Evolutionary conservation across 1,284 basidiomycete genomes (phyloP), one percentile per base, ranked within the genome.

Genomic region (Puccinia hordei): DNA sequence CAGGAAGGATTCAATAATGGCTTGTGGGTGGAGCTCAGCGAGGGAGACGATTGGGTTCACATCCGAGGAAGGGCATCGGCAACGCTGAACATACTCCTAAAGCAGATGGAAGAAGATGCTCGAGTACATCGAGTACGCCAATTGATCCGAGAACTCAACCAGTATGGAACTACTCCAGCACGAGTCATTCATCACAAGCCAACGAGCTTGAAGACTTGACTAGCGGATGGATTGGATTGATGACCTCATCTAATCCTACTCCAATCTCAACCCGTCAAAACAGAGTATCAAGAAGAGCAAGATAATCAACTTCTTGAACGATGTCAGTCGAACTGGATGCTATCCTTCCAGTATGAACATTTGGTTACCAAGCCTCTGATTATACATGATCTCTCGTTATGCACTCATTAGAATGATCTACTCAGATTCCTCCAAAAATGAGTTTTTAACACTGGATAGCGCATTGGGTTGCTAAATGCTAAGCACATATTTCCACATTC

Each of bases 1-100:
- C 75, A 77, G 66, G 46, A 63, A 55, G 75, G 75, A 68, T 77
- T 77, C 49, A 55, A 77, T 44, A 9, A 77, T 30, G 75, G 75
- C 3, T 53, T 77, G 27, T 30, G 24, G 44, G 15, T 24, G 75
- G 75, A 13, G 49, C 59, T 35, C 61, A 53, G 17, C 41, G 61
- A 30, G 75, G 75, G n/a, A 77, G 38, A 77, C 13, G 63, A n/a
- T 10, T 77, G 9, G 75, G 75, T 9, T 51, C 30, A n/a, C 75
- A n/a, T 77, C 22, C 75, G 75, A 33, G 75, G 75, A 68, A 46
- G 51, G 41, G 75, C 75, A 35, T 51, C 75, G 9, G 75, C 59
- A 38, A 38, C 63, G n/a, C 41, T 77, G 53, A 38, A 49, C 22
- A 51, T 68, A 19, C 75, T 77, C 2, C 19, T 77, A 12, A 27